phyloP scores from a whole-genome alignment of 192 early-diverging fungal genomes.

The Ambispora gerdemannii region DNA sequence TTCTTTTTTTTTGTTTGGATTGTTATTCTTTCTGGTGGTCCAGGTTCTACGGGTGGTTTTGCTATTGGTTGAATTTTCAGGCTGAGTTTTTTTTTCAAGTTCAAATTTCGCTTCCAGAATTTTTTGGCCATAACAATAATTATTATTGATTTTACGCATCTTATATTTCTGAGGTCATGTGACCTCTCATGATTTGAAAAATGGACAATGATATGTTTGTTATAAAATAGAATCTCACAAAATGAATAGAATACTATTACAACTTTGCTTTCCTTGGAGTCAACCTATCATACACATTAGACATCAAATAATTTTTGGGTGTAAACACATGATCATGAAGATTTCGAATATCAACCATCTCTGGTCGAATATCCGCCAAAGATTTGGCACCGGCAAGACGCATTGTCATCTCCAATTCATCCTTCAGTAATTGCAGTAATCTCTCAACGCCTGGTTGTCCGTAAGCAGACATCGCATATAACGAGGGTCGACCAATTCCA shows the following conservation, averaged over 20 bases:
- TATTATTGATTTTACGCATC: too few relatives aligned
- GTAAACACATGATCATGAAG: constrained; percentile 17
- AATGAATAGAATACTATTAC: constrained; percentile 6
- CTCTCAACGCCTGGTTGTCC: constrained; percentile 81
- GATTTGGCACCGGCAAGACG: constrained; percentile 63
- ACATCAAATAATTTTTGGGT: constrained; percentile 25
- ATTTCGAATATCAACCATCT: constrained; percentile 24
- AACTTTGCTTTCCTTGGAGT: constrained; percentile 18
- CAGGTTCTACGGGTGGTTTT: too few relatives aligned
- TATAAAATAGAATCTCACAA: too few relatives aligned
- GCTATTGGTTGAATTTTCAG: too few relatives aligned
- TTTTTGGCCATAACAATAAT: too few relatives aligned
- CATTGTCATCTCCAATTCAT: constrained; percentile 87
- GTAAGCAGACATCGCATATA: constrained; percentile 55
- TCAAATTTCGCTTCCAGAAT: too few relatives aligned
- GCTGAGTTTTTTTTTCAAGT: too few relatives aligned
- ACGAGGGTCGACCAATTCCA: constrained; percentile 76
- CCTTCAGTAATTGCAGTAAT: constrained; percentile 72
- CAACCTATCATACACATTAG: constrained; percentile 12
- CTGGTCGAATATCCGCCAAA: constrained; percentile 58
- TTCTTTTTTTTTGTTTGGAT: too few relatives aligned
- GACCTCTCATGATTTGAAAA: too few relatives aligned
- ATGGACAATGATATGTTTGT: too few relatives aligned
- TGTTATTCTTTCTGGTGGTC: too few relatives aligned
- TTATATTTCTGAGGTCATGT: too few relatives aligned